These are phyloP conservation scores for Turritis glabra DNA, from an alignment of 345 rosid genomes.

Conservation along the genomic window DNA sequence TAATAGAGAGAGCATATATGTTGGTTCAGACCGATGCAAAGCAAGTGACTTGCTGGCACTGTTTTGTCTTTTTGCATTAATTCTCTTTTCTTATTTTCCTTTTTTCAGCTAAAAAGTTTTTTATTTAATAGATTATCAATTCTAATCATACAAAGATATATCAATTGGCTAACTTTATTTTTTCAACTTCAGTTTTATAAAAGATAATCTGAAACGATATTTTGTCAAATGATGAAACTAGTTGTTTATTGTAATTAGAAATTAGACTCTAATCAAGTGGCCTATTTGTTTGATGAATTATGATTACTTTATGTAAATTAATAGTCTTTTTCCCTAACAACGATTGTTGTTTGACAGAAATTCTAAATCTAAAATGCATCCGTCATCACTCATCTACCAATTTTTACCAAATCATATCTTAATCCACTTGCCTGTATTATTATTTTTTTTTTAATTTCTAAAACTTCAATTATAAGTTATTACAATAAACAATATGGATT, in stretches of 20 bases:
- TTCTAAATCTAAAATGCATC: slow-evolving; percentile 8
- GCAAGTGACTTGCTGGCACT: slow-evolving; percentile 51
- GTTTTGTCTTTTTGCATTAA: slow-evolving; percentile 26
- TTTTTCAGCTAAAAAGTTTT: background rate
- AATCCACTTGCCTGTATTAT: slow-evolving; percentile 25
- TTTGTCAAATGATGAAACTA: slow-evolving; percentile 15
- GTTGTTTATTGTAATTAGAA: background rate
- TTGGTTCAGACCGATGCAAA: slow-evolving; percentile 44
- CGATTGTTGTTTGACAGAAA: slow-evolving; percentile 17
- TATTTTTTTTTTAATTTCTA: too few relatives aligned
- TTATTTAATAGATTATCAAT: background rate
- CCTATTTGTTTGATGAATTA: slow-evolving; percentile 7
- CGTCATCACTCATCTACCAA: slow-evolving; percentile 25
- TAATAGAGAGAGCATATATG: slow-evolving; percentile 27
- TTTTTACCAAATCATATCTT: background rate
- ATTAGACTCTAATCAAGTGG: slow-evolving; percentile 19
- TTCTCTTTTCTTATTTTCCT: background rate
- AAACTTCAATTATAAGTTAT: background rate
- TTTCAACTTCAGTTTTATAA: background rate
- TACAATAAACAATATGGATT: slow-evolving; percentile 18
- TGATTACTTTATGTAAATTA: slow-evolving; percentile 9
- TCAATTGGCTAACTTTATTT: background rate
- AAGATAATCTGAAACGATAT: background rate
- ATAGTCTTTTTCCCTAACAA: slow-evolving; percentile 1
- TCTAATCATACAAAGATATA: background rate